Conservation (phyloP, 1,139 yeast species). For the Protomyces lactucae-debilis region DNA sequence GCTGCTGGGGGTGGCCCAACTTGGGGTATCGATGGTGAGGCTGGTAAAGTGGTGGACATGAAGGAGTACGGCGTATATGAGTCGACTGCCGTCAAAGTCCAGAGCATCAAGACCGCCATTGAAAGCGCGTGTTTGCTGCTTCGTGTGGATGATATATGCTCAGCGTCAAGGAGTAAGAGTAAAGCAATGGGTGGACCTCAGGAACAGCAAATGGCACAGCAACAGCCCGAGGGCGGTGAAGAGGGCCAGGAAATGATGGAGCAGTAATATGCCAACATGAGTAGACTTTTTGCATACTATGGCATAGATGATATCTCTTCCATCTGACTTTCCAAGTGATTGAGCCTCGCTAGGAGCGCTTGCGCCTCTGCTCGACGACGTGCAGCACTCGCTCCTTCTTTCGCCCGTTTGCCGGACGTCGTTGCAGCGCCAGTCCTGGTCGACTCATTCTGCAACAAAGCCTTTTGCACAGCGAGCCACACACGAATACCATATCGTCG, state of each 20-base stretch:
- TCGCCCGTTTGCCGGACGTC: background rate
- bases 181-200: slow-evolving; percentile 34
- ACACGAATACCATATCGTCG: background rate
- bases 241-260: slow-evolving; percentile 22
- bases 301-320: background rate
- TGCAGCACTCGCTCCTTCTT: background rate
- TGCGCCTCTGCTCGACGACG: background rate
- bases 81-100: slow-evolving; percentile 96
- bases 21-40: slow-evolving; percentile 91
- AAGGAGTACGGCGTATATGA: slow-evolving; percentile 96
- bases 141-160: slow-evolving; percentile 95
- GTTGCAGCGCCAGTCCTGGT: background rate
- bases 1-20: slow-evolving; percentile 47
- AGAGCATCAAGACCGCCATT: slow-evolving; percentile 91
- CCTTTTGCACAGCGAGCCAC: background rate
- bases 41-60: slow-evolving; percentile 94
- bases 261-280: background rate
- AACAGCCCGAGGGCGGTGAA: slow-evolving; percentile 7
- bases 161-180: slow-evolving; percentile 68
- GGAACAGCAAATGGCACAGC: slow-evolving; percentile 23
- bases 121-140: slow-evolving; percentile 92
- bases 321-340: background rate
- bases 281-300: background rate
- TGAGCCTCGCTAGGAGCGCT: background rate
- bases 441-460: background rate